These are phyloP conservation scores for Dacryopinax spathularia DNA, from an alignment of 768 basidiomycete genomes.

Conservation along the genomic window DNA sequence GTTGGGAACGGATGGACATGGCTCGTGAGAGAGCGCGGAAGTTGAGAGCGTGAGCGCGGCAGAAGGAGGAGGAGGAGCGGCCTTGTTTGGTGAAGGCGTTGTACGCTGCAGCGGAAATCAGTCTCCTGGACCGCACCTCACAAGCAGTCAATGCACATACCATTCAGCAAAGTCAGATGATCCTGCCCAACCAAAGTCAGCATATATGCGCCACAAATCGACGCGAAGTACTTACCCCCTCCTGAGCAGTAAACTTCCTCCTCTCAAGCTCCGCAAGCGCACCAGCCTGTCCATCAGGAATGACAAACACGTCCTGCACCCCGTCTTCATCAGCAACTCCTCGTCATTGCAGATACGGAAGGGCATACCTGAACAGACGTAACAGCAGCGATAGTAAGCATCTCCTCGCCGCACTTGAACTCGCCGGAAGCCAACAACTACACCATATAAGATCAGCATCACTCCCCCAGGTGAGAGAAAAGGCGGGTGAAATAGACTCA, in stretches of 20 bases:
- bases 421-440: conserved; percentile 79
- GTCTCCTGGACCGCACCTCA: too few species aligned
- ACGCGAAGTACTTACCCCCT: conserved; percentile 53
- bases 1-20: conserved; percentile 84
- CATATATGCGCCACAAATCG: conserved; percentile 4
- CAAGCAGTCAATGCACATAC: conserved; percentile 27
- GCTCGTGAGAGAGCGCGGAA: conserved; percentile 89
- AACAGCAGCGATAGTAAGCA: conserved; percentile 93
- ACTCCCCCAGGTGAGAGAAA: background rate
- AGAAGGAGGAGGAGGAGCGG: conserved; percentile 70
- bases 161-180: conserved; percentile 86
- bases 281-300: conserved; percentile 70
- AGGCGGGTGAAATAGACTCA: conserved; percentile 25
- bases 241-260: conserved; percentile 93
- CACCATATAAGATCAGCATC: background rate
- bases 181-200: conserved; percentile 39
- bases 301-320: conserved; percentile 75
- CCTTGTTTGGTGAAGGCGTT: conserved; percentile 82
- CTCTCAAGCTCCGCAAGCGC: conserved; percentile 84
- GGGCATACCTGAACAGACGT: conserved; percentile 62
- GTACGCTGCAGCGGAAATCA: conserved; percentile 45
- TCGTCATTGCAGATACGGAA: background rate
- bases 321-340: background rate
- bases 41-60: conserved; percentile 80
- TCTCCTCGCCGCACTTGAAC: conserved; percentile 84